phyloP scores from a whole-genome alignment of 2,329 filamentous ascomycete genomes.

The Verticillium dahliae region DNA sequence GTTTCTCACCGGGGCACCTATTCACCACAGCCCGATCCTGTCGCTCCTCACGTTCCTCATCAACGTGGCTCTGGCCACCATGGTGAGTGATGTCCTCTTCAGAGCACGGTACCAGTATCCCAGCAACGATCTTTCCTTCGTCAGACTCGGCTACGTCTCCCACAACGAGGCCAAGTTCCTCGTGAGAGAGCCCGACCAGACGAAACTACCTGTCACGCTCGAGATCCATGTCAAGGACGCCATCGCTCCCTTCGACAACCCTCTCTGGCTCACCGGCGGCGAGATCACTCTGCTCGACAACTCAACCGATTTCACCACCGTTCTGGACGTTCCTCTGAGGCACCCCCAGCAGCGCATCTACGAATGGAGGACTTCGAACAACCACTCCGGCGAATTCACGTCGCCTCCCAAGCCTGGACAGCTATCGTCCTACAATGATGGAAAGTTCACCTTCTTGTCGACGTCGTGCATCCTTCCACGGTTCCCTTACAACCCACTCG shows the following conservation, averaged over 20 bases:
- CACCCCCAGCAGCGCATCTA: slow-evolving; percentile 69
- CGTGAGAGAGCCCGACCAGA: slow-evolving; percentile 73
- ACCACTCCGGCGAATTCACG: slow-evolving; percentile 75
- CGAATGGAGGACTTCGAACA: slow-evolving; percentile 80
- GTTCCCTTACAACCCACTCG: slow-evolving; percentile 81
- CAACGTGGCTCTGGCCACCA: slow-evolving; percentile 62
- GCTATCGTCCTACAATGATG: slow-evolving; percentile 51
- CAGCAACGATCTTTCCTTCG: slow-evolving; percentile 72
- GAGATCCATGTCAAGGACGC: slow-evolving; percentile 54
- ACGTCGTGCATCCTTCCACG: slow-evolving; percentile 89
- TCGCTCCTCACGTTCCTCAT: slow-evolving; percentile 64
- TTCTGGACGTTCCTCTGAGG: slow-evolving; percentile 56
- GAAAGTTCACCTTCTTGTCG: slow-evolving; percentile 82
- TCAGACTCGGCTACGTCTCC: slow-evolving; percentile 81
- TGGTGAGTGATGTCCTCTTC: slow-evolving; percentile 73
- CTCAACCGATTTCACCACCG: slow-evolving; percentile 75
- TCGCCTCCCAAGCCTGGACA: slow-evolving; percentile 67
- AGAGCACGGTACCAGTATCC: slow-evolving; percentile 65
- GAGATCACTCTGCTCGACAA: slow-evolving; percentile 60
- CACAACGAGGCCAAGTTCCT: slow-evolving; percentile 72
- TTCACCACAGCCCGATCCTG: slow-evolving; percentile 57
- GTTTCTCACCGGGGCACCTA: slow-evolving; percentile 70
- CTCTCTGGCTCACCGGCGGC: slow-evolving; percentile 62
- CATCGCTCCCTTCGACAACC: slow-evolving; percentile 44
- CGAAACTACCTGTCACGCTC: slow-evolving; percentile 68